Conservation (phyloP, 768 basidiomycete genomes). For the Leccinellum luteum region DNA sequence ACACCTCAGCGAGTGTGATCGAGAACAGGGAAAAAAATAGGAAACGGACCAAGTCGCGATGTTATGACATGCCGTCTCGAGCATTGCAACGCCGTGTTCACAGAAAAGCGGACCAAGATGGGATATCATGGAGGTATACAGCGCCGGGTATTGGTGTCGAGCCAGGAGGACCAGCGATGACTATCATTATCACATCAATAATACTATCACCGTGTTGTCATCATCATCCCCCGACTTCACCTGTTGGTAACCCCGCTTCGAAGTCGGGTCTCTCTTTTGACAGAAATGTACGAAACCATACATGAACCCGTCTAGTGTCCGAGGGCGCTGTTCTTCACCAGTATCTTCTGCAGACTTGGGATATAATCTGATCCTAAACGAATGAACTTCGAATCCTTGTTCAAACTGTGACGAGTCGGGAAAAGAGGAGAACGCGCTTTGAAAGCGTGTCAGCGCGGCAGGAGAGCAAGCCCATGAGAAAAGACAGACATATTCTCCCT, state of each 20-base stretch:
- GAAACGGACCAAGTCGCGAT: constrained; percentile 74
- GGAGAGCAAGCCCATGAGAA: neutral
- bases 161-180: constrained; percentile 72
- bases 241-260: constrained; percentile 81
- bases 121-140: constrained; percentile 68
- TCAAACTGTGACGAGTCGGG: constrained; percentile 87
- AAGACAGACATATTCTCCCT: constrained; percentile 72
- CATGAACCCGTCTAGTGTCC: constrained; percentile 59
- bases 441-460: constrained; percentile 4
- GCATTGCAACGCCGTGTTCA: constrained; percentile 70
- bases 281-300: constrained; percentile 80
- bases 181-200: constrained; percentile 8
- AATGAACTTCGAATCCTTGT: constrained; percentile 80
- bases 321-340: constrained; percentile 33
- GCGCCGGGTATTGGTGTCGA: constrained; percentile 74
- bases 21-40: neutral
- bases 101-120: constrained; percentile 76
- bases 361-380: constrained; percentile 76
- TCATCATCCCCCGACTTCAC: constrained; percentile 33
- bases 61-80: constrained; percentile 84
- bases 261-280: constrained; percentile 59
- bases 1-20: constrained; percentile 8
- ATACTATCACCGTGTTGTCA: neutral
- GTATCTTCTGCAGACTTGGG: constrained; percentile 16
- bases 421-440: constrained; percentile 87